These are phyloP conservation scores for Tubosaeta sp. DNA, from an alignment of 768 basidiomycete species.

Conservation along the genomic window DNA sequence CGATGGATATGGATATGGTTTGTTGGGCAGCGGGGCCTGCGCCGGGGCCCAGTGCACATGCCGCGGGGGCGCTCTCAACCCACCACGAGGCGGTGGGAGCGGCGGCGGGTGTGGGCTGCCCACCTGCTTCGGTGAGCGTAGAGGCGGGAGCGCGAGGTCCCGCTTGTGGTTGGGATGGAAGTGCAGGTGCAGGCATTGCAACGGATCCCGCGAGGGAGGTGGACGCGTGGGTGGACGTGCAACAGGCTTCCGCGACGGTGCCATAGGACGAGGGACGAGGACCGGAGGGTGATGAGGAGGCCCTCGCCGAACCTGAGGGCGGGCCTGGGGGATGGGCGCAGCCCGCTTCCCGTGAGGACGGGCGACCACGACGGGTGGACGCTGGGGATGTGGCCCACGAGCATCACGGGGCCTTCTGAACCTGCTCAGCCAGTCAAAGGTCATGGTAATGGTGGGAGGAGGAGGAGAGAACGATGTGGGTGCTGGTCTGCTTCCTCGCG, in stretches of 20 bases:
- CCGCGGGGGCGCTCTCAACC: slow-evolving; percentile 6
- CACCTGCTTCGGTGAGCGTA: slow-evolving; percentile 6
- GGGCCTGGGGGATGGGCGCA: slow-evolving; percentile 12
- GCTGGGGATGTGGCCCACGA: slow-evolving; percentile 13
- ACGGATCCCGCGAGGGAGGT: slow-evolving; percentile 14
- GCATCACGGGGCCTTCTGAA: slow-evolving; percentile 18
- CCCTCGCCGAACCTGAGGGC: slow-evolving; percentile 16
- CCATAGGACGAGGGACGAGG: slow-evolving; percentile 9
- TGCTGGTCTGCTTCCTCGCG: slow-evolving; percentile 8
- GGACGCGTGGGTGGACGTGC: slow-evolving; percentile 9
- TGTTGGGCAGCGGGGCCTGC: slow-evolving; percentile 22
- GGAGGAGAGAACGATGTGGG: slow-evolving; percentile 7
- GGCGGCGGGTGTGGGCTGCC: slow-evolving; percentile 12
- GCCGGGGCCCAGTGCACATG: slow-evolving; percentile 29
- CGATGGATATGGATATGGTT: slow-evolving; percentile 27
- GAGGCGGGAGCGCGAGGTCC: slow-evolving; percentile 6
- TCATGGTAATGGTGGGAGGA: slow-evolving; percentile 17
- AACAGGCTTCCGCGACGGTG: slow-evolving; percentile 14
- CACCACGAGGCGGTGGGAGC: slow-evolving; percentile 22
- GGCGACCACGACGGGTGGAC: slow-evolving; percentile 11
- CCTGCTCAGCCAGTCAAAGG: slow-evolving; percentile 26
- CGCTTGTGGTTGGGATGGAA: slow-evolving; percentile 24
- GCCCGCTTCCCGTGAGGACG: slow-evolving; percentile 19
- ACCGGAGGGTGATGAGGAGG: slow-evolving; percentile 11
- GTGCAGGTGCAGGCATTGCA: slow-evolving; percentile 24